Evolutionary conservation across 192 early-diverging fungal species (phyloP).

Genomic region (Neocallimastix lanati): DNA sequence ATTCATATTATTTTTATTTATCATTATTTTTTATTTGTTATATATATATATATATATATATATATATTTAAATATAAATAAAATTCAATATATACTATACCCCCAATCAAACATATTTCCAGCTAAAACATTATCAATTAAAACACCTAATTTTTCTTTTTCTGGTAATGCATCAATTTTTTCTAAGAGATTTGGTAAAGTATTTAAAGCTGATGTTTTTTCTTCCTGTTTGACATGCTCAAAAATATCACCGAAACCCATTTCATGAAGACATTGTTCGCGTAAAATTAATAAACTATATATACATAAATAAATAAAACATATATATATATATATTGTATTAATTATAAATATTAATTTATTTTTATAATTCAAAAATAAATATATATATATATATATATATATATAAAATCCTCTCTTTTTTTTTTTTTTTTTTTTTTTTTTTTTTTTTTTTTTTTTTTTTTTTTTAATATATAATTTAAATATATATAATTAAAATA

Average conservation of each 20-base stretch:
- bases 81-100: no score
- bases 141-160: slow-evolving; percentile 10
- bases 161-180: slow-evolving; percentile 20
- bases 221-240: slow-evolving; percentile 44
- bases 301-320: no score
- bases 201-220: slow-evolving; percentile 35
- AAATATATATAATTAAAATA: no score
- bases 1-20: neutral
- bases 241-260: slow-evolving; percentile 27
- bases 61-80: no score
- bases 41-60: no score
- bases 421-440: no score
- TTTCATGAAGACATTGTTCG: slow-evolving; percentile 65
- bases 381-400: neutral
- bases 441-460: no score
- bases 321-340: no score
- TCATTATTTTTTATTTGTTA: neutral
- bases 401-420: no score
- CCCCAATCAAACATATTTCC: slow-evolving; percentile 76
- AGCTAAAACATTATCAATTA: slow-evolving; percentile 51
- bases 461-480: no score
- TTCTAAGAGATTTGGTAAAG: slow-evolving; percentile 21
- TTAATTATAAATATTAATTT: no score
- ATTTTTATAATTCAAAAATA: neutral
- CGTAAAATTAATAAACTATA: slow-evolving; percentile 43